phyloP scores from a whole-genome alignment of 805 yeast genomes.

The Starmerella powellii region DNA sequence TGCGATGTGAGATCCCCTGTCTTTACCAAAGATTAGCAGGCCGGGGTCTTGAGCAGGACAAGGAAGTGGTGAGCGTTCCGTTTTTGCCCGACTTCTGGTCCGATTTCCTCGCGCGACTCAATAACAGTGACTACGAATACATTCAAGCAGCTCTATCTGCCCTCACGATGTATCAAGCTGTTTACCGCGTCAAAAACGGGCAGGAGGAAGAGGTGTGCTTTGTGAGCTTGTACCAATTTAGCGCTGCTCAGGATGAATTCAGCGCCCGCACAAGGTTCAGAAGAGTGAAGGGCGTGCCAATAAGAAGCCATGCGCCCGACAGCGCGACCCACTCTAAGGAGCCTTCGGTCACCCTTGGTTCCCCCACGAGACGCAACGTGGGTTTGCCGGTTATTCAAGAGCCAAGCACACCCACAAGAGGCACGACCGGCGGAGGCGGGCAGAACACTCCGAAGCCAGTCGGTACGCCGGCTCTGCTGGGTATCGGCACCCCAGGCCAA shows the following conservation, averaged over 20 bases:
- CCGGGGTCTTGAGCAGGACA: slow-evolving; percentile 21
- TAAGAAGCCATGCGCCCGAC: background rate
- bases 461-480: slow-evolving; percentile 2
- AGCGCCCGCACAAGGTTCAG: slow-evolving; percentile 30
- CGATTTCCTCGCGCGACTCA: slow-evolving; percentile 29
- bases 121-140: slow-evolving; percentile 23
- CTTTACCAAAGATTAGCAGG: slow-evolving; percentile 15
- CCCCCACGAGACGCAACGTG: too few relatives aligned
- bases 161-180: slow-evolving; percentile 27
- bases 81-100: slow-evolving; percentile 32
- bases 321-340: background rate
- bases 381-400: background rate
- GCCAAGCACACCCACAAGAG: slow-evolving; percentile 8
- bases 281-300: slow-evolving; percentile 16
- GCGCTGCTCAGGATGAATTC: slow-evolving; percentile 28
- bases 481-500: slow-evolving; percentile 10
- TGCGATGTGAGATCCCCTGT: slow-evolving; percentile 19
- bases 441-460: slow-evolving; percentile 3
- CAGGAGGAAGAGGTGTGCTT: slow-evolving; percentile 24
- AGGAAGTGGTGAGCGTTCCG: slow-evolving; percentile 28
- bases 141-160: slow-evolving; percentile 25
- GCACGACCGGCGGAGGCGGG: background rate
- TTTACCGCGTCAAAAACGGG: slow-evolving; percentile 20
- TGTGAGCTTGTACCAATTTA: slow-evolving; percentile 29
- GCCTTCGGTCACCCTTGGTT: background rate